Base-by-base conservation (phyloP, 2,329 filamentous ascomycete genomes). In the Colletotrichum sp. region DNA sequence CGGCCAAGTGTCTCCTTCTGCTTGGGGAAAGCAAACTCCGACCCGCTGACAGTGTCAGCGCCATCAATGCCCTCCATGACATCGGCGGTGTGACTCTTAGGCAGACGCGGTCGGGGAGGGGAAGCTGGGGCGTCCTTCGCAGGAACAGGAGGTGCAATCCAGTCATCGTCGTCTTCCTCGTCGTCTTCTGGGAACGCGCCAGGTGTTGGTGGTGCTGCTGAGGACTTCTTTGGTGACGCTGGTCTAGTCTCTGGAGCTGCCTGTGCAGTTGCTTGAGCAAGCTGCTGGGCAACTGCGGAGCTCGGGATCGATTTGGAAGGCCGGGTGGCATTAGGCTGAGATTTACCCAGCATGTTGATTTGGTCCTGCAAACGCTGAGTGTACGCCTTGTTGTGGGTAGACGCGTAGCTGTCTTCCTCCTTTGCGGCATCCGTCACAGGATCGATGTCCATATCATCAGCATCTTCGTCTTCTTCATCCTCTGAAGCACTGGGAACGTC, bases 351-450 rank as follows among this genome's bases (percentile, higher is more conserved):
- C 86, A 91, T 90, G 81, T 93, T 98, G 80, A 99, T 99, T 80
- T 96, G 95, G 80, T 99, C 96, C 79, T 98, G 96, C 19, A 99
- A 88, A 59, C 95, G 90, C 83, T 99, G 96, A 0, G 97, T 98
- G n/a, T 97, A 98, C 0, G 95, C 96, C 83, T 98, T 98, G 85
- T 93, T 95, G 81, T 96, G 93, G 3, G 72, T 72, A 16, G 90
- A 84, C 8, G 90, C 89, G 34, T 88, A 88, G 59, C 89, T 89
- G 25, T 77, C 79, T 19, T 88, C 85, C 11, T 83, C 83, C 52
- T 89, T 88, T 3, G 87, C 86, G 29, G 92, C 89, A 36, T 87
- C 84, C 4, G 81, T 80, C 22, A 87, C 82, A n/a, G 87, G 85
- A 71, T 90, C 86, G 71, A 88, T 80, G 57, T 92, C 88, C 85